phyloP scores from a whole-genome alignment of 352 stramenopile species.

The Pythium rishiriense region DNA sequence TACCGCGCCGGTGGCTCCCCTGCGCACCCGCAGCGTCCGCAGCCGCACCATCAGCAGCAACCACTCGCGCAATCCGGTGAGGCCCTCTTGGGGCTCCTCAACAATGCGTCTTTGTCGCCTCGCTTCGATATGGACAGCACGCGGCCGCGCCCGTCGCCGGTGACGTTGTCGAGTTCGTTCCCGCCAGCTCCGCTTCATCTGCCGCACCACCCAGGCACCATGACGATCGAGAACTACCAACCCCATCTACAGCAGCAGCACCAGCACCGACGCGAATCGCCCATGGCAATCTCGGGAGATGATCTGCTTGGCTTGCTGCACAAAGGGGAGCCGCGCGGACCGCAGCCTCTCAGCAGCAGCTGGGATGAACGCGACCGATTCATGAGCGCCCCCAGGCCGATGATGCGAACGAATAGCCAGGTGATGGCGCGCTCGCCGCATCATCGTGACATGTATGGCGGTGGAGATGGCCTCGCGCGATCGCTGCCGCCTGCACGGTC shows the following conservation, averaged over 20 bases:
- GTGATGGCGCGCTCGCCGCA: conserved; percentile 24
- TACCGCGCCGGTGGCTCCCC: conserved; percentile 36
- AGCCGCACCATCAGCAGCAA: conserved; percentile 22
- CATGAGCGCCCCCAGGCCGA: conserved; percentile 19
- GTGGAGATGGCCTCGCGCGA: conserved; percentile 18
- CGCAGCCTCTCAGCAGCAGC: conserved; percentile 24
- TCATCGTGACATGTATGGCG: conserved; percentile 14
- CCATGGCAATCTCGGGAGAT: conserved; percentile 20
- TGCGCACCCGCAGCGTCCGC: conserved; percentile 18
- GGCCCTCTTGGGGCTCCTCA: conserved; percentile 44
- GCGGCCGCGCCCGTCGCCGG: conserved; percentile 14
- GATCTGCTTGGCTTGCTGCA: conserved; percentile 42
- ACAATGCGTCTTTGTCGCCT: conserved; percentile 8
- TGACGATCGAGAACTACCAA: conserved; percentile 19
- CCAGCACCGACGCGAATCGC: conserved; percentile 12
- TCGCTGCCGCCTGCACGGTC: conserved; percentile 22
- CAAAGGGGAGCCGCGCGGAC: conserved; percentile 16
- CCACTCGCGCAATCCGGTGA: conserved; percentile 38
- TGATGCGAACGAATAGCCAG: conserved; percentile 25
- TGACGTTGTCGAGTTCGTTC: conserved; percentile 25
- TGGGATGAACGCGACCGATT: conserved; percentile 23
- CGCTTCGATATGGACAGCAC: conserved; percentile 19
- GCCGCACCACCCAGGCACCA: conserved; percentile 12
- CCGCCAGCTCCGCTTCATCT: conserved; percentile 9
- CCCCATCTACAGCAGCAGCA: conserved; percentile 21